Conservation (phyloP, 371 early-diverging fungal species). For the Mucor piriformis region DNA sequence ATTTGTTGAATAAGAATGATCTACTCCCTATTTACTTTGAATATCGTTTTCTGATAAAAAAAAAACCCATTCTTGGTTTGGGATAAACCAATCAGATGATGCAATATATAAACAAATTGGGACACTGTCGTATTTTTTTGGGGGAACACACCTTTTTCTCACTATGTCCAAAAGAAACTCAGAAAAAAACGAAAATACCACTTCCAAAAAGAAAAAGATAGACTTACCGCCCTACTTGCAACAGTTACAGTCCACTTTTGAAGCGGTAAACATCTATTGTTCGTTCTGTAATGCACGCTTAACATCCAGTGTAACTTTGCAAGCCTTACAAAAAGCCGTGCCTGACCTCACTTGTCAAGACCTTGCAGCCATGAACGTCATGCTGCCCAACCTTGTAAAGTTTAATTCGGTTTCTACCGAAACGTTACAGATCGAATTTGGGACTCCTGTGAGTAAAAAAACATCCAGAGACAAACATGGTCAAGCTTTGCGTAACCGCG, state of each 20-base stretch:
- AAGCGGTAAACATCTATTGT: slow-evolving; percentile 34
- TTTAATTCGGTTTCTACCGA: slow-evolving; percentile 7
- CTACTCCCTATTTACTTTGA: too few relatives aligned
- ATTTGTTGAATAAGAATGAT: too few relatives aligned
- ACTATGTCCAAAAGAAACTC: slow-evolving; percentile 1
- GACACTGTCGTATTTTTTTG: neutral
- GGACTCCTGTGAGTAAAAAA: slow-evolving; percentile 24
- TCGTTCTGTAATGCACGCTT: slow-evolving; percentile 46
- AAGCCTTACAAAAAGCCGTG: slow-evolving; percentile 28
- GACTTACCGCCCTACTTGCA: neutral
- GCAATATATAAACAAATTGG: neutral
- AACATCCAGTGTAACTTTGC: slow-evolving; percentile 33
- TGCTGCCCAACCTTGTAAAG: slow-evolving; percentile 38
- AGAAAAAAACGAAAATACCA: neutral
- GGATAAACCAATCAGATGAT: neutral
- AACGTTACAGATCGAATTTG: slow-evolving; percentile 32
- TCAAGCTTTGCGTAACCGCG: slow-evolving; percentile 16
- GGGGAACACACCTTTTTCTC: neutral
- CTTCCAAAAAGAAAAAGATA: neutral
- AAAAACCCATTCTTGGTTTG: neutral
- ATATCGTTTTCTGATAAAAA: neutral
- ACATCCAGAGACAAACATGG: slow-evolving; percentile 21
- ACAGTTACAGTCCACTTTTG: slow-evolving; percentile 28
- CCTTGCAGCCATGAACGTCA: slow-evolving; percentile 40
- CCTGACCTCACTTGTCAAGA: slow-evolving; percentile 28